A percentile compares a stretch with the other conserved stretches of the same genome.
Evolutionary conservation across 805 yeast species (phyloP).

Genomic region (Metschnikowia drakensbergensis): DNA sequence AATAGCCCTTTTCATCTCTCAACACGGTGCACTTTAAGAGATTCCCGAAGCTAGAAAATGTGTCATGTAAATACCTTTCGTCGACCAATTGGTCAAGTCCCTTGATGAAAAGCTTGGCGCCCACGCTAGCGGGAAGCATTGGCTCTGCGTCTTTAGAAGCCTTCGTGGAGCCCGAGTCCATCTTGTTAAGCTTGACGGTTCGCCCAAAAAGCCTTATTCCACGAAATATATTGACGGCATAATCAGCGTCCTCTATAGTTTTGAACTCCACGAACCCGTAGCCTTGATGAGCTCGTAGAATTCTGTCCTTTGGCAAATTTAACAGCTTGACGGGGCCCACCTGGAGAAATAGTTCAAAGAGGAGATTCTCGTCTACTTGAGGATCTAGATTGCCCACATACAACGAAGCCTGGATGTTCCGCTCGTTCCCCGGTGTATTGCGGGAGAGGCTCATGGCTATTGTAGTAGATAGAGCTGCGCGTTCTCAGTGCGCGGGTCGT

Average conservation of each 20-base stretch:
- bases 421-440: constrained; percentile 40
- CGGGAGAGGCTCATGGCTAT: constrained; percentile 30
- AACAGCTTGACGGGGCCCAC: constrained; percentile 73
- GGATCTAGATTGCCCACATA: constrained; percentile 83
- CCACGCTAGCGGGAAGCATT: constrained; percentile 28
- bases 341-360: constrained; percentile 82
- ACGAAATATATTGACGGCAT: constrained; percentile 56
- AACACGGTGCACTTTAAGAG: constrained; percentile 49
- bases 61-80: constrained; percentile 48
- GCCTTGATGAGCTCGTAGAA: constrained; percentile 71
- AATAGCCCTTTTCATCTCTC: constrained; percentile 46
- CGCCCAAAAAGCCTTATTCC: constrained; percentile 63
- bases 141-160: constrained; percentile 14
- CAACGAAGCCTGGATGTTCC: constrained; percentile 60
- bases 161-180: constrained; percentile 24
- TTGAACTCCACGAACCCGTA: constrained; percentile 81
- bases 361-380: constrained; percentile 61
- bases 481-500: background rate
- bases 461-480: background rate
- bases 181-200: constrained; percentile 53
- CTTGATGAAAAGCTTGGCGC: constrained; percentile 52
- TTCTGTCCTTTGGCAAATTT: constrained; percentile 75
- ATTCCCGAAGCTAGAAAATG: constrained; percentile 69
- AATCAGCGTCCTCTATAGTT: constrained; percentile 59
- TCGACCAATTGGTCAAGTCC: constrained; percentile 67